These are phyloP conservation scores for Biancaea sappan DNA, from an alignment of 306 rosid species.

Conservation along the genomic window DNA sequence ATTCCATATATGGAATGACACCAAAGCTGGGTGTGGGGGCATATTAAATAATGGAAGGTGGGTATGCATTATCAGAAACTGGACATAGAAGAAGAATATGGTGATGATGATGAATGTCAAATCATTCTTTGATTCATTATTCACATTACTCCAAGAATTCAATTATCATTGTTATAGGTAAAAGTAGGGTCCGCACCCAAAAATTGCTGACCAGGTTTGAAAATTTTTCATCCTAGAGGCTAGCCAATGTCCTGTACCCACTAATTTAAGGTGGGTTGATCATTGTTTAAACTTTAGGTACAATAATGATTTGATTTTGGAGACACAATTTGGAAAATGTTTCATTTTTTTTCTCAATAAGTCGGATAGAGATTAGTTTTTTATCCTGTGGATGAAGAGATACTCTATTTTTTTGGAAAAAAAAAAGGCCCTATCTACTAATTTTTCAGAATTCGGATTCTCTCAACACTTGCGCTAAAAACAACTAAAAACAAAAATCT, in stretches of 20 bases:
- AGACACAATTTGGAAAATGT: too few species aligned
- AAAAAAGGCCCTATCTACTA: too few species aligned
- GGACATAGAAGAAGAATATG: background rate
- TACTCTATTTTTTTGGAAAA: too few species aligned
- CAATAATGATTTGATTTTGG: too few species aligned
- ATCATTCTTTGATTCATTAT: background rate
- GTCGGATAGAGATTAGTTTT: too few species aligned
- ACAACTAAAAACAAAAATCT: too few species aligned
- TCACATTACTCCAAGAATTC: slow-evolving; percentile 21
- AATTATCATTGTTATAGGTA: slow-evolving; percentile 35
- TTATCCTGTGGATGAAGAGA: too few species aligned
- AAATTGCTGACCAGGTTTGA: slow-evolving; percentile 34
- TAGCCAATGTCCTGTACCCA: slow-evolving; percentile 26
- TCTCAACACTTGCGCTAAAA: too few species aligned
- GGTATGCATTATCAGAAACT: slow-evolving; percentile 31
- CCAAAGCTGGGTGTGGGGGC: slow-evolving; percentile 23
- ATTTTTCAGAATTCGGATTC: too few species aligned
- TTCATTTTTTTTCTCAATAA: too few species aligned
- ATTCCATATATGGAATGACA: background rate
- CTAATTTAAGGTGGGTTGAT: too few species aligned
- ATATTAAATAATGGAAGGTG: slow-evolving; percentile 35
- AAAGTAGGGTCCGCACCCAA: slow-evolving; percentile 31
- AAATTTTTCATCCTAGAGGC: slow-evolving; percentile 30
- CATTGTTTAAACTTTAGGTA: too few species aligned
- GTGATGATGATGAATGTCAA: background rate